phyloP scores from a whole-genome alignment of 176 grass and related monocot genomes.

The Puya raimondii region DNA sequence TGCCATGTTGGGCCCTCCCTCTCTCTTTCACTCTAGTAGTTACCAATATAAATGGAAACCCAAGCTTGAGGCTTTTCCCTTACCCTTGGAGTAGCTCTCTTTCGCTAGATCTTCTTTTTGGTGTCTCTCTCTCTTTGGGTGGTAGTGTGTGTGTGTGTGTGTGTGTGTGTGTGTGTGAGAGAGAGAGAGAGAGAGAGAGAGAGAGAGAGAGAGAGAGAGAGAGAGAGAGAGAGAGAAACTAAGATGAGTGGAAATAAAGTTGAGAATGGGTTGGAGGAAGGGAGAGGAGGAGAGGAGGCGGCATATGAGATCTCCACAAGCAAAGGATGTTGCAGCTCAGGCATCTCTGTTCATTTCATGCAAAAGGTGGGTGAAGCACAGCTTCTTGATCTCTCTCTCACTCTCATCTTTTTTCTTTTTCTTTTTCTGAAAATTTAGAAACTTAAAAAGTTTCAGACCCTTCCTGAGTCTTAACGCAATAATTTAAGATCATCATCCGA shows the following conservation, averaged over 20 bases:
- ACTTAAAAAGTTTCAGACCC: not conserved
- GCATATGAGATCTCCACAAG: slow-evolving; percentile 4
- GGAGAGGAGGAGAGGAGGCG: slow-evolving; percentile 16
- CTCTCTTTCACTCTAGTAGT: not conserved
- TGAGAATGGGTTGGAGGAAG: slow-evolving; percentile 11
- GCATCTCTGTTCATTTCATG: slow-evolving; percentile 16
- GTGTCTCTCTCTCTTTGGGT: not conserved
- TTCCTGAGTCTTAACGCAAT: too few species aligned
- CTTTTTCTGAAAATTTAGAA: not conserved
- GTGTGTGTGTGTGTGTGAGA: too few species aligned
- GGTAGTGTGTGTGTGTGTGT: not conserved
- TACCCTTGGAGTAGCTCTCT: too few species aligned
- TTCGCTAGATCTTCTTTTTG: too few species aligned
- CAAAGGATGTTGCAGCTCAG: not conserved
- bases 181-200: slow-evolving; percentile 5
- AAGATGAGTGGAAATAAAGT: slow-evolving; percentile 19
- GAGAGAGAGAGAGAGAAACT: slow-evolving; percentile 14
- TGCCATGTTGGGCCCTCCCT: not conserved
- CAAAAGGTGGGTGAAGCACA: slow-evolving; percentile 17
- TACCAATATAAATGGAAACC: not conserved
- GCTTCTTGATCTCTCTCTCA: not conserved
- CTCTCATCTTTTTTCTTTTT: not conserved
- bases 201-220: not conserved
- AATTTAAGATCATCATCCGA: too few species aligned
- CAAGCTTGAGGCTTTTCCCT: not conserved